Base-by-base conservation (phyloP, 2,329 filamentous ascomycete species). In the Penicillium occitanis region DNA sequence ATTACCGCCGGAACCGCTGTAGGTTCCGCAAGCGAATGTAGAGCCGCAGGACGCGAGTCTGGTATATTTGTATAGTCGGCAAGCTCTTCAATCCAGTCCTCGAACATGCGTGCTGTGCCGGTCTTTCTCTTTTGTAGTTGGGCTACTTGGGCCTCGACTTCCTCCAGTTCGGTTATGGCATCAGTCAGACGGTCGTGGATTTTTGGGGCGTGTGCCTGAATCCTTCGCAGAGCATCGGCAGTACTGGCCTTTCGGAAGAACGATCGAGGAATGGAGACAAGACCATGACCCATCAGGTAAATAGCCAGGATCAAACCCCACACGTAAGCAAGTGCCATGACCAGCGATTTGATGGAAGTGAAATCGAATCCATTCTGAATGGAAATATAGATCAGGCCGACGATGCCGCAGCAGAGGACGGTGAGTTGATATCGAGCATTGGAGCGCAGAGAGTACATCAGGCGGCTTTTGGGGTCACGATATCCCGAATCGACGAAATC, bases 401-500 rank as follows among this genome's bases (percentile, higher is more conserved):
- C 78, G 3, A 89, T 78, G 10, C 88, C 90, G 63, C 88, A 87
- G 14, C 86, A 87, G 17, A 97, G 82, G 25, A 95, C 86, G 30
- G 94, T 90, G 63, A 91, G 84, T 75, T 97, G 92, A 76, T 97
- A 99, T 68, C 92, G 89, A 3, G 89, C 93, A 79, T 98, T 99
- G 64, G 88, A 87, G 70, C 91, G 88, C 51, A 98, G 83, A 5
- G 94, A 96, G 80, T 97, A 96, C 66, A 92, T 78, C 50, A 97
- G 80, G 69, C 92, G 89, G 71, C 88, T 90, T 76, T 89, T 90
- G 3, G 93, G 90, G 69, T 97, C 92, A 72, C 93, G 90, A 77
- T 97, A 96, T 63, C 95, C 95, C 33, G 94, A 91, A 78, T 98
- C 95, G 78, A 91, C 90, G 78, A 97, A 99, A 78, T 98, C 94